Percentiles rank a stretch among this genome's conserved stretches.
Conservation (phyloP, 177 flowering plant species). For the Telopea speciosissima region DNA sequence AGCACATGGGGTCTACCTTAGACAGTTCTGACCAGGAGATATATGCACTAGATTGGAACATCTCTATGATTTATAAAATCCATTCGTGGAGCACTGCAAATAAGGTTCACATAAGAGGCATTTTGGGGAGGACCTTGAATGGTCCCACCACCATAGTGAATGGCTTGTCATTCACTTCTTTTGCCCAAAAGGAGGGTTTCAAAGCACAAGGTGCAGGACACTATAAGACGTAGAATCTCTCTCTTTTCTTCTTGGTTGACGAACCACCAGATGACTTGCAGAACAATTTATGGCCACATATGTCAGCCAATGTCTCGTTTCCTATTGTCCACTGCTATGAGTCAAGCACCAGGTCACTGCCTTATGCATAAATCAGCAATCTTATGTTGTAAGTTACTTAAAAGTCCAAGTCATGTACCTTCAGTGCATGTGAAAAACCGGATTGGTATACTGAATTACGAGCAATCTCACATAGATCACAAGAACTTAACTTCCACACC, state of each 20-base stretch:
- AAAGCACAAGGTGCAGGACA: background rate
- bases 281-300: background rate
- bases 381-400: background rate
- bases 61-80: background rate
- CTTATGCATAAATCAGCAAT: background rate
- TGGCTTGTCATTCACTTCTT: background rate
- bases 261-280: background rate
- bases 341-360: background rate
- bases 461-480: constrained; percentile 97
- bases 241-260: background rate
- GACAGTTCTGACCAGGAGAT: background rate
- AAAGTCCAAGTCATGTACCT: constrained; percentile 38
- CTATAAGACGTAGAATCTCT: background rate
- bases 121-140: background rate
- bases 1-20: background rate
- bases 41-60: background rate
- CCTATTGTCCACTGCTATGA: background rate
- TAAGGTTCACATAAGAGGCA: background rate
- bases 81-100: background rate
- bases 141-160: no score
- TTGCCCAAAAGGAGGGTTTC: background rate
- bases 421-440: constrained; percentile 90
- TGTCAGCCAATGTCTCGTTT: background rate
- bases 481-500: constrained; percentile 96
- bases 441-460: constrained; percentile 94